A percentile compares a stretch with the other conserved stretches of the same genome.
Evolutionary conservation across 495 filamentous ascomycete species (phyloP).

Genomic region (Neurospora intermedia): DNA sequence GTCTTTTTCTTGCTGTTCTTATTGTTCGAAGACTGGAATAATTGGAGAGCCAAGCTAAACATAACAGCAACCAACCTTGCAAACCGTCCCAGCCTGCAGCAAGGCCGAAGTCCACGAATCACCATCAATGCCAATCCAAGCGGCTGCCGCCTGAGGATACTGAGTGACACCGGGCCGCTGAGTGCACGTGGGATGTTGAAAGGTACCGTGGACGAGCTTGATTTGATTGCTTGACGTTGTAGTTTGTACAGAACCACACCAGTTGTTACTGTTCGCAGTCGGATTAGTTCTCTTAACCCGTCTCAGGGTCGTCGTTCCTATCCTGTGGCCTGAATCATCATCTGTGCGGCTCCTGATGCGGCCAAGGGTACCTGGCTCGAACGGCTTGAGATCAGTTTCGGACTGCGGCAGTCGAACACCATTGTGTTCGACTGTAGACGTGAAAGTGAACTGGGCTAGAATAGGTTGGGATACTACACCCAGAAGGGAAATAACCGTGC

Average conservation of each 20-base stretch:
- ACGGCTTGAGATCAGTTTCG: constrained; percentile 17
- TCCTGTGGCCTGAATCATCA: neutral
- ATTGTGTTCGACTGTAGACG: constrained; percentile 12
- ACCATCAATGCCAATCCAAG: constrained; percentile 24
- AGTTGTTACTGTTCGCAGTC: constrained; percentile 12
- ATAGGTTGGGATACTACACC: constrained; percentile 9
- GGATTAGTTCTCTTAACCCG: constrained; percentile 12
- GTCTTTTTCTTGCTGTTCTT: neutral
- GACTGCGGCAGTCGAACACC: constrained; percentile 15
- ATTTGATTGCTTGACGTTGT: constrained; percentile 15
- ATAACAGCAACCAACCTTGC: constrained; percentile 12
- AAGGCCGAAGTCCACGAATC: constrained; percentile 11
- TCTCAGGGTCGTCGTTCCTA: neutral
- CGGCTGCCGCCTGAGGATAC: constrained; percentile 20
- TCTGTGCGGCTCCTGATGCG: neutral
- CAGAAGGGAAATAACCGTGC: constrained; percentile 4
- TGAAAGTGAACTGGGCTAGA: constrained; percentile 14
- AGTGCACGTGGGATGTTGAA: constrained; percentile 16
- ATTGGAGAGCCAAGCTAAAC: neutral
- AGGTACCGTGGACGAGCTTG: constrained; percentile 15
- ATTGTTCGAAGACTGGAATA: neutral
- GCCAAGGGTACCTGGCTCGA: constrained; percentile 5
- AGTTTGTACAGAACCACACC: constrained; percentile 21
- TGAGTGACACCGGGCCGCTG: constrained; percentile 6
- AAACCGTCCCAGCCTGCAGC: constrained; percentile 21